Evolutionary conservation across 345 rosid genomes (phyloP).

Genomic region (Salix exigua): DNA sequence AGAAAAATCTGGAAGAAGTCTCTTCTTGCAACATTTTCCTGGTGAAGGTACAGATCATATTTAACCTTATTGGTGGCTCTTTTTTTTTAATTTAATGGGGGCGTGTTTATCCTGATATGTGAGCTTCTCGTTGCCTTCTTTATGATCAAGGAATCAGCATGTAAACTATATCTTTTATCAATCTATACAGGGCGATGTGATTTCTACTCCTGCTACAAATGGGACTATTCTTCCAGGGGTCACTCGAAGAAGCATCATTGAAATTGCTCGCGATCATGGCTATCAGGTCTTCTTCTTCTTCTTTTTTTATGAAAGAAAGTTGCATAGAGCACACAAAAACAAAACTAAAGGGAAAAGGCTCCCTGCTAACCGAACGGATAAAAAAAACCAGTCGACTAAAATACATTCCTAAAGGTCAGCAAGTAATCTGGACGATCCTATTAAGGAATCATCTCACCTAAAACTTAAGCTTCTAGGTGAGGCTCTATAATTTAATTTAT

Average conservation of each 20-base stretch:
- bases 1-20: conserved; percentile 71
- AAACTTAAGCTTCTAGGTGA: too few relatives aligned
- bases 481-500: too few relatives aligned
- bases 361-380: too few relatives aligned
- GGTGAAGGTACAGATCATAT: conserved; percentile 51
- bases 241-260: conserved; percentile 70
- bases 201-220: conserved; percentile 66
- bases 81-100: neutral
- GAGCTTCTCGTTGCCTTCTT: too few relatives aligned
- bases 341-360: too few relatives aligned
- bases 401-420: too few relatives aligned
- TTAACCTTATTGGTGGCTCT: neutral
- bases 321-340: too few relatives aligned
- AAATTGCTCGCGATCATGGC: conserved; percentile 63
- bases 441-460: too few relatives aligned
- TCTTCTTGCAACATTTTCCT: conserved; percentile 81
- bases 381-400: too few relatives aligned
- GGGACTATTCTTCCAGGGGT: conserved; percentile 78
- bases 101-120: too few relatives aligned
- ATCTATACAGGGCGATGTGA: conserved; percentile 46
- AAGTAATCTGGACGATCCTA: too few relatives aligned
- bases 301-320: too few relatives aligned
- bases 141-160: neutral
- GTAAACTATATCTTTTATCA: neutral
- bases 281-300: conserved; percentile 43